Percentiles rank a stretch among this genome's conserved stretches.
Evolutionary conservation across 108 stramenopile species (phyloP).

Genomic region (Chaetoceros tenuissimus): DNA sequence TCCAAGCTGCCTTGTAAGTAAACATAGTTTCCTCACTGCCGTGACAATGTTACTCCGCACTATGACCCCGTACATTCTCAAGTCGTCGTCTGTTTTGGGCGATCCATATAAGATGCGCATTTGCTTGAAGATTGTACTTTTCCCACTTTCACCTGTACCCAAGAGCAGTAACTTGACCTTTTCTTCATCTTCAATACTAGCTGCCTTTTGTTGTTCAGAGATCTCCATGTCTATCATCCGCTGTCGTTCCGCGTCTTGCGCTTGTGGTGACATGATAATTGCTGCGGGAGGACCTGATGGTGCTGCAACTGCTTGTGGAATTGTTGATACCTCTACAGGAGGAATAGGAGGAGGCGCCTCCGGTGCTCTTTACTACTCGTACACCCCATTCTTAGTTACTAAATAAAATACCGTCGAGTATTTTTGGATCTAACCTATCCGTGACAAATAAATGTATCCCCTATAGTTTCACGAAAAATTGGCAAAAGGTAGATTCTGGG

Average conservation of each 20-base stretch:
- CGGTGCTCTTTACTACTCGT: background rate
- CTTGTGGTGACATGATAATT: too few species aligned
- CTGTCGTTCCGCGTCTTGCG: too few species aligned
- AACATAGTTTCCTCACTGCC: slow-evolving; percentile 67
- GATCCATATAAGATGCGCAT: slow-evolving; percentile 76
- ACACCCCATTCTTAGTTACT: background rate
- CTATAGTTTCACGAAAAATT: too few species aligned
- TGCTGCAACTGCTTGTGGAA: too few species aligned
- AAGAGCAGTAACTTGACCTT: slow-evolving; percentile 97
- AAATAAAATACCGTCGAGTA: too few species aligned
- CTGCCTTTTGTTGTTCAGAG: background rate
- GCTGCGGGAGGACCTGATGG: too few species aligned
- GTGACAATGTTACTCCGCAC: slow-evolving; percentile 72
- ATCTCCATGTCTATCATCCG: too few species aligned
- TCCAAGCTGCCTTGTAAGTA: slow-evolving; percentile 48
- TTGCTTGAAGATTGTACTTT: slow-evolving; percentile 97
- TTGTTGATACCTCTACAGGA: too few species aligned
- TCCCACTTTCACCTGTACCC: slow-evolving; percentile 98
- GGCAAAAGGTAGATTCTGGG: too few species aligned
- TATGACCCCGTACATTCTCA: slow-evolving; percentile 80
- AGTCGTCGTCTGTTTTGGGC: slow-evolving; percentile 63
- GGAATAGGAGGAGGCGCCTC: too few species aligned
- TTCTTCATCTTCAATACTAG: slow-evolving; percentile 29
- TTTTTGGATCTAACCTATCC: too few species aligned
- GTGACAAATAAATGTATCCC: too few species aligned